Base-by-base conservation (phyloP, 2,329 filamentous ascomycete genomes). In the Xylaria polymorpha region DNA sequence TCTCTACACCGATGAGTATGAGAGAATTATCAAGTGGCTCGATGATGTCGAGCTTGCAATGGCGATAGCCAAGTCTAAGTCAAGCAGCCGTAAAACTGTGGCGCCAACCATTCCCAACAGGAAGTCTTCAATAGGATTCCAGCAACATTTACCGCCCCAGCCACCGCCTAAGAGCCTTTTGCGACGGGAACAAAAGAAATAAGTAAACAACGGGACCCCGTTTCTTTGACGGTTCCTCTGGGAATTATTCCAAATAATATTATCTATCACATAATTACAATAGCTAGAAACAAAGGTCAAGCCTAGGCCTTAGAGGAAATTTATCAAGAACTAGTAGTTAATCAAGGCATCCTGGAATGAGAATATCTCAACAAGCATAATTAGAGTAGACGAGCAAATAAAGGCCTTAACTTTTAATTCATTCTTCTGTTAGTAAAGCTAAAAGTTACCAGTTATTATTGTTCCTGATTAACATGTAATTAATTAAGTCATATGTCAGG, bases 1-100 rank as follows among this genome's bases (percentile, higher is more conserved):
- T 10, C 55, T 57, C 4, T 18, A 8, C 10, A 41, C n/a, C 3
- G 20, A 37, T n/a, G 37, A 57, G 14, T 57, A 43, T 10, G n/a
- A 41, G 0, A 25, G 55, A 18, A 65, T 65, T 18, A 22, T 20
- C 1, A 39, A 37, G 6, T 66, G 63, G 63, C 7, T 61, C 0
- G 25, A 46, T 8, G 25, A 61, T 1, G 48, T 66, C 1, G 55
- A 57, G 10, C 14, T 29, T 6, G 20, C 2, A 7, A 57, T 57
- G 37, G 55, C 12, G 18, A 37, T 18, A 25, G 55, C 53, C 12
- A 39, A 37, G 20, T 15, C 53, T 9, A 39, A 39, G 7, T 5
- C 46, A 50, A 50, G 7, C 4, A 50, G n/a, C 20, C 22, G 20
- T 50, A 15, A 43, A 43, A 18, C 3, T 18, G 41, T 12, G 46